Conservation (phyloP, 1,284 basidiomycete species). For the Naganishia sp. region DNA sequence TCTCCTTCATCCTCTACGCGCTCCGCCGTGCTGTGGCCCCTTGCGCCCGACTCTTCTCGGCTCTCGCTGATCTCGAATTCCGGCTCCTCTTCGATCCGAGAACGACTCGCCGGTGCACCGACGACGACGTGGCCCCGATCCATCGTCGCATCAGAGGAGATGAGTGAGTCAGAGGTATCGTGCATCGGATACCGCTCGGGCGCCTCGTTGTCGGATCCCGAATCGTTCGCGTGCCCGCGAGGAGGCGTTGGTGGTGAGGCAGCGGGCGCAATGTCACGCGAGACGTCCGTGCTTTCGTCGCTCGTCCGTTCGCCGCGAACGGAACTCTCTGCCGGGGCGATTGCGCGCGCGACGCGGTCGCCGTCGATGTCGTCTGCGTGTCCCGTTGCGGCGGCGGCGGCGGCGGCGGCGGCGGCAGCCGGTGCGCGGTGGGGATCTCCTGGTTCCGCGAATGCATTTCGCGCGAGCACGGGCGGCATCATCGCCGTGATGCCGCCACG, state of each 20-base stretch:
- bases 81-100: conserved; percentile 4
- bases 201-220: not conserved
- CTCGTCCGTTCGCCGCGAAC: not conserved
- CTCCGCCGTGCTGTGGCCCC: not conserved
- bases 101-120: not conserved
- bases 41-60: not conserved
- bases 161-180: conserved; percentile 10
- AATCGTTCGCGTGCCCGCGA: too few species aligned
- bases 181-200: not conserved
- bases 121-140: not conserved
- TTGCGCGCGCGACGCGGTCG: too few species aligned
- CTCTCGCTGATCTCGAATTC: conserved; percentile 1
- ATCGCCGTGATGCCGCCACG: too few species aligned
- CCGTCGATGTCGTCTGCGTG: too few species aligned
- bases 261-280: not conserved
- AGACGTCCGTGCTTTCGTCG: conserved; percentile 12
- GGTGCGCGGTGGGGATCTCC: too few species aligned
- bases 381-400: too few species aligned
- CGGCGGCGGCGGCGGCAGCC: too few species aligned
- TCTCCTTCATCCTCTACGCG: too few species aligned
- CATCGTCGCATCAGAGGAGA: conserved; percentile 1
- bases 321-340: too few species aligned
- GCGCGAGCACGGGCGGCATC: not conserved
- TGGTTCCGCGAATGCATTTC: not conserved
- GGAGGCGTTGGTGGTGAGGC: not conserved